phyloP scores from a whole-genome alignment of 768 basidiomycete species.

The Trametes cinnabarina region DNA sequence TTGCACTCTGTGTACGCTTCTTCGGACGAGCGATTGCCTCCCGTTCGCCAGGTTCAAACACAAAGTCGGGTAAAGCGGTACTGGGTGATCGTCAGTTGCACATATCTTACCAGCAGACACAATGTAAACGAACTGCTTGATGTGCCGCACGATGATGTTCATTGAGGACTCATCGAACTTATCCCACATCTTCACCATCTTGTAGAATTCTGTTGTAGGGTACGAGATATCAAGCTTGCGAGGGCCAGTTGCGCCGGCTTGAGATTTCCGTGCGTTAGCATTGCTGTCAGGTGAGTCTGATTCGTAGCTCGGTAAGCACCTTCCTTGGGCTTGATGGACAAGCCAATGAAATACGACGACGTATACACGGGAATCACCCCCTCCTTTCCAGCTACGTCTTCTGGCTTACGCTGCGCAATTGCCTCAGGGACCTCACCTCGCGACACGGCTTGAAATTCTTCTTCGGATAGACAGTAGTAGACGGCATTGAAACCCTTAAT shows the following conservation, averaged over 20 bases:
- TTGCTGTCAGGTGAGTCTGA: background rate
- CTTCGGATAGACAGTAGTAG: slow-evolving; percentile 77
- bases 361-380: slow-evolving; percentile 80
- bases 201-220: slow-evolving; percentile 92
- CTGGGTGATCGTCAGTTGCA: slow-evolving; percentile 36
- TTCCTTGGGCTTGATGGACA: slow-evolving; percentile 87
- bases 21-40: slow-evolving; percentile 70
- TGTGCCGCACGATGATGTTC: slow-evolving; percentile 91
- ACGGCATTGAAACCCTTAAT: slow-evolving; percentile 90
- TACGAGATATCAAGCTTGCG: slow-evolving; percentile 94
- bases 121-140: slow-evolving; percentile 64
- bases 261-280: slow-evolving; percentile 4
- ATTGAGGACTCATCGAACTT: slow-evolving; percentile 87
- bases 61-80: slow-evolving; percentile 73
- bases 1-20: slow-evolving; percentile 55
- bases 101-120: background rate
- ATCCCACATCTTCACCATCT: slow-evolving; percentile 94
- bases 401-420: slow-evolving; percentile 67
- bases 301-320: slow-evolving; percentile 51
- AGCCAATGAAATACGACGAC: slow-evolving; percentile 96
- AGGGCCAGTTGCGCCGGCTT: slow-evolving; percentile 75
- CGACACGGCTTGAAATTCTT: slow-evolving; percentile 86
- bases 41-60: slow-evolving; percentile 79
- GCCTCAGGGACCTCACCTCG: slow-evolving; percentile 81
- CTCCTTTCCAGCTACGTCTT: slow-evolving; percentile 75